Conservation (phyloP, 306 rosid genomes). For the Rubus idaeus region DNA sequence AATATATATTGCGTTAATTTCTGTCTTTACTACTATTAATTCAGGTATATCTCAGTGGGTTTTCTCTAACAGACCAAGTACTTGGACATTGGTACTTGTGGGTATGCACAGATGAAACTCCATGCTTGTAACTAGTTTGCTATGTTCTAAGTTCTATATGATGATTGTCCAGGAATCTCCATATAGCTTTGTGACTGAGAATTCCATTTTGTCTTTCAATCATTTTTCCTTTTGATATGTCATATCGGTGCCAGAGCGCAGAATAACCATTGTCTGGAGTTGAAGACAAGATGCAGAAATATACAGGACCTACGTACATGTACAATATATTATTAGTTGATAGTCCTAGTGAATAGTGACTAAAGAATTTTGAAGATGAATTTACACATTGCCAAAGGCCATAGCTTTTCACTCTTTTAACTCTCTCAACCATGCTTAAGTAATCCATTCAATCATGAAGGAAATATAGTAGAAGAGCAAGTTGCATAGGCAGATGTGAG, state of each 20-base stretch:
- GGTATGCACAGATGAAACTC: too few species aligned
- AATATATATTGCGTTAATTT: too few species aligned
- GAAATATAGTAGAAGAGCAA: not conserved
- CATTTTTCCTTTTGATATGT: not conserved
- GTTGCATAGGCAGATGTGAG: constrained; percentile 22
- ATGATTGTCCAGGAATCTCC: not conserved
- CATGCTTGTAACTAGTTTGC: constrained; percentile 3
- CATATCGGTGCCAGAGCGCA: constrained; percentile 16
- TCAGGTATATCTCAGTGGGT: too few species aligned
- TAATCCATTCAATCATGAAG: not conserved
- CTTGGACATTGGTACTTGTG: too few species aligned
- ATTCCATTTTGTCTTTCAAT: constrained; percentile 17
- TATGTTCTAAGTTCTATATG: not conserved
- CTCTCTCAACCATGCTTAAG: not conserved
- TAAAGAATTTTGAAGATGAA: constrained; percentile 2
- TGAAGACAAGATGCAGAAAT: constrained; percentile 23
- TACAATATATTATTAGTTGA: not conserved
- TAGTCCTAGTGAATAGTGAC: not conserved
- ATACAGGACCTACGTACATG: not conserved
- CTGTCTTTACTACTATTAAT: too few species aligned
- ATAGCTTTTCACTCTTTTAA: not conserved
- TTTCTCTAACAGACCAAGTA: too few species aligned
- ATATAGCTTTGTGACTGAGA: constrained; percentile 10
- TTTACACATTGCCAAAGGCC: not conserved
- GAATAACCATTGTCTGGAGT: constrained; percentile 4